A percentile compares a stretch with the other conserved stretches of the same genome.
These are phyloP conservation scores for Sporisorium exsertum DNA, from an alignment of 1,284 basidiomycete genomes.

Conservation along the genomic window DNA sequence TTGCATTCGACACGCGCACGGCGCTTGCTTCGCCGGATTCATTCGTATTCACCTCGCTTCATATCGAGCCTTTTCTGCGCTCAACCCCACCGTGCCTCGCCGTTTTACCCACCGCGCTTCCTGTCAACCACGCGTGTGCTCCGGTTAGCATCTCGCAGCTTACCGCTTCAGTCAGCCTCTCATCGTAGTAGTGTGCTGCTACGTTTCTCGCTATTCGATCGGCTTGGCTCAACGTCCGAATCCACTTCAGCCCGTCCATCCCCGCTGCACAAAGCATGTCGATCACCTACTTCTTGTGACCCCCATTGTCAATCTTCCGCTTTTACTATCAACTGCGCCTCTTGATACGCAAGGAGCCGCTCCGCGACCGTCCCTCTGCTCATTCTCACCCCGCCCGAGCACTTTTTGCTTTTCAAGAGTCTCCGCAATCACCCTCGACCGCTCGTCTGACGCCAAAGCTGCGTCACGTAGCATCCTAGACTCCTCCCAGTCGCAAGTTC, in stretches of 20 bases:
- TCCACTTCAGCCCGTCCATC: background rate
- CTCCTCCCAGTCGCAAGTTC: background rate
- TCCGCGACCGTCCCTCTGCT: constrained; percentile 5
- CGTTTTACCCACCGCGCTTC: background rate
- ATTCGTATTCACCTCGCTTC: background rate
- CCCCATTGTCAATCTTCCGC: background rate
- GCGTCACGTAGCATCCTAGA: constrained; percentile 1
- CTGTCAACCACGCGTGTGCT: constrained; percentile 16
- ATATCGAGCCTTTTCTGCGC: no score
- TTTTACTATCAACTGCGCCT: background rate
- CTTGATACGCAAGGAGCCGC: background rate
- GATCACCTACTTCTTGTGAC: background rate
- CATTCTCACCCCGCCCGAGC: constrained; percentile 6
- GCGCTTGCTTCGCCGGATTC: background rate
- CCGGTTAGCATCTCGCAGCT: constrained; percentile 22
- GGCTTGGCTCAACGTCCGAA: background rate
- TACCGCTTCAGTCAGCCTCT: background rate
- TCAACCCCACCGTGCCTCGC: background rate
- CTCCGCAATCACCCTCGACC: background rate
- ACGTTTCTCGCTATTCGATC: background rate
- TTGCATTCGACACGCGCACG: background rate
- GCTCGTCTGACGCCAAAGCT: background rate
- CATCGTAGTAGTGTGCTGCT: background rate
- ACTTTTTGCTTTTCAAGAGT: background rate
- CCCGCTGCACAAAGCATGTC: constrained; percentile 12